phyloP scores from a whole-genome alignment of 192 early-diverging fungal species.

The Jimgerdemannia flammicorona region DNA sequence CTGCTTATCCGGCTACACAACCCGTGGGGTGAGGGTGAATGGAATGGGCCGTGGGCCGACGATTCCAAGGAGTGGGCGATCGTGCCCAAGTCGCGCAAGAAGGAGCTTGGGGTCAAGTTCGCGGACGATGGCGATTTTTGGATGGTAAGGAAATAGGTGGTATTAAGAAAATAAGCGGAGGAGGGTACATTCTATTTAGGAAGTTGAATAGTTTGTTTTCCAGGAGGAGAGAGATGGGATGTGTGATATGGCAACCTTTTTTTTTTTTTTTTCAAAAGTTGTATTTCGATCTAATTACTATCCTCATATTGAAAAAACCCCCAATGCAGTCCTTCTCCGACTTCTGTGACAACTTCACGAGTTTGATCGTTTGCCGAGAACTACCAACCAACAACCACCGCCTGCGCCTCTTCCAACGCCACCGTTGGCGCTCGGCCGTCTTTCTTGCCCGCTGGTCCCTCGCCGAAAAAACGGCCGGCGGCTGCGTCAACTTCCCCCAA shows the following conservation, averaged over 20 bases:
- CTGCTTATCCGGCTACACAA: constrained; percentile 36
- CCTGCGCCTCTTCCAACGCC: constrained; percentile 11
- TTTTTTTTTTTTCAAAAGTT: neutral
- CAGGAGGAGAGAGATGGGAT: no score
- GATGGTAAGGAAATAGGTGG: constrained; percentile 32
- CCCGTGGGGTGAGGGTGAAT: constrained; percentile 35
- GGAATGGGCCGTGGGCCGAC: constrained; percentile 34
- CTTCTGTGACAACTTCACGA: constrained; percentile 36
- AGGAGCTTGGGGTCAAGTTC: constrained; percentile 19
- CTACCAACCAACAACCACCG: constrained; percentile 12
- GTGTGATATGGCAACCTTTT: no score
- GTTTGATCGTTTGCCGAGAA: constrained; percentile 38
- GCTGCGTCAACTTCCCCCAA: constrained; percentile 33
- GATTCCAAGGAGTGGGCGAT: constrained; percentile 36
- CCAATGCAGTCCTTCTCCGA: constrained; percentile 21
- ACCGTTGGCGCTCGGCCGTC: constrained; percentile 25
- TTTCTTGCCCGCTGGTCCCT: constrained; percentile 38
- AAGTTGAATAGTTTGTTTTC: no score
- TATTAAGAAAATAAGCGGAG: neutral
- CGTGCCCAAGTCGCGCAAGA: constrained; percentile 28
- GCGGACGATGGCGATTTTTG: constrained; percentile 41
- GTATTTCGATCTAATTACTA: constrained; percentile 11
- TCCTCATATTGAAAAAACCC: neutral
- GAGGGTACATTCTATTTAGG: no score
- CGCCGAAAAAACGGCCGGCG: constrained; percentile 29